These are phyloP conservation scores for Fibroporia radiculosa DNA, from an alignment of 768 basidiomycete genomes.

Conservation along the genomic window DNA sequence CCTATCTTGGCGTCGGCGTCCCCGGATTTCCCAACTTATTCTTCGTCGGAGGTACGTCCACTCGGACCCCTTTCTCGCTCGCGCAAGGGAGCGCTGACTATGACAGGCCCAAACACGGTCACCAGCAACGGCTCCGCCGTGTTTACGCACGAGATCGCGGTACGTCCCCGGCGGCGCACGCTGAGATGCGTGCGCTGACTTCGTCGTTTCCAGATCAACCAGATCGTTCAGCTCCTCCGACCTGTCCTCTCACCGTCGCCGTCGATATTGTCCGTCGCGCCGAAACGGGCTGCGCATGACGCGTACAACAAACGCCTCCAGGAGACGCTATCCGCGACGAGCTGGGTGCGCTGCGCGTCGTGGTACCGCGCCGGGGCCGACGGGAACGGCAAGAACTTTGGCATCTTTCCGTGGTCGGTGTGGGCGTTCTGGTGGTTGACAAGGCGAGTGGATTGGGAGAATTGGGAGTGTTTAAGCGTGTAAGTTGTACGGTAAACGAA, in stretches of 20 bases:
- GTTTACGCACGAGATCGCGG: constrained; percentile 16
- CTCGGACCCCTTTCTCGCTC: neutral
- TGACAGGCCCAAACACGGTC: constrained; percentile 17
- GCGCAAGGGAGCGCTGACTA: neutral
- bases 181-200: no score
- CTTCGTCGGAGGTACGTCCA: constrained; percentile 20
- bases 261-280: constrained; percentile 12
- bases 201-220: constrained; percentile 7
- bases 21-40: constrained; percentile 32
- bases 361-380: constrained; percentile 8
- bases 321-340: neutral
- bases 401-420: constrained; percentile 9
- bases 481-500: no score
- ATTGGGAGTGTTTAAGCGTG: no score
- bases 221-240: constrained; percentile 10
- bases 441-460: constrained; percentile 7
- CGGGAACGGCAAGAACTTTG: constrained; percentile 8
- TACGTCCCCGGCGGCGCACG: neutral
- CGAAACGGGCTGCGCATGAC: constrained; percentile 17
- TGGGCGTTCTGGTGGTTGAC: constrained; percentile 8
- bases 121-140: constrained; percentile 16
- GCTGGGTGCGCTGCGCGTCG: constrained; percentile 8
- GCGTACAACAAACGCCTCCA: constrained; percentile 18
- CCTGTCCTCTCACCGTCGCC: constrained; percentile 5
- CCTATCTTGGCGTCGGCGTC: constrained; percentile 25